Base-by-base conservation (phyloP, 225 moss, liverwort and hornwort genomes). In the Straminergon stramineum region DNA sequence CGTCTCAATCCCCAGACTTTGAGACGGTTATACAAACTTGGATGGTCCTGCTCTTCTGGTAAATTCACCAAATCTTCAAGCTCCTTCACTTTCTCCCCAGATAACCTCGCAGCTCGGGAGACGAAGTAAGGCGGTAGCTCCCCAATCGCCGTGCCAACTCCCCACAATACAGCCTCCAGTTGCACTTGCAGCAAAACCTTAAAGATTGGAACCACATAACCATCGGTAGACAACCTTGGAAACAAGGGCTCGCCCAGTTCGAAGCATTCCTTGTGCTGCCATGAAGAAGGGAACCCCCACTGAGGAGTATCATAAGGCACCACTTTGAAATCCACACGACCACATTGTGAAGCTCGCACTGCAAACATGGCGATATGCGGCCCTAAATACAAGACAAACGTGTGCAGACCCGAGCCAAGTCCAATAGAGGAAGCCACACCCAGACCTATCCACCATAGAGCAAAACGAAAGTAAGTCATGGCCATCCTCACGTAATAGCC, bases 61-160 rank as follows among this genome's bases (percentile, higher is more conserved):
- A 94, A 68, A 89, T 95, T 94, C 82, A 92, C 95, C 66, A 96
- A 77, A 56, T 96, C 95, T 56, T 98, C 98, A 61, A 97, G 88
- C 87, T 98, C 97, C 82, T 92, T 96, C 79, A 96, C 94, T 82
- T 95, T 96, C 91, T 98, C 94, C 87, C 98, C 98, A 35, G 97
- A 97, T 77, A 97, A 75, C 56, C 95, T 92, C 71, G 98, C 98
- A 87, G 97, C 93, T 19, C 96, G 93, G 20, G 98, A 97, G 63
- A 98, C 93, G 75, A 98, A 98, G 81, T 98, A 98, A n/a, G 98
- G 98, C 32, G 98, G 98, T 14, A 98, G 95, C 93, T 98, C 98
- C 53, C 98, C 98, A 20, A 98, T 90, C 30, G 98, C 96, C 71
- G 98, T 98, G 83, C 98, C 98, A 69, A 97, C 65, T 28, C 98